Conservation (phyloP, 768 basidiomycete genomes). For the Cyclocybe cylindracea region DNA sequence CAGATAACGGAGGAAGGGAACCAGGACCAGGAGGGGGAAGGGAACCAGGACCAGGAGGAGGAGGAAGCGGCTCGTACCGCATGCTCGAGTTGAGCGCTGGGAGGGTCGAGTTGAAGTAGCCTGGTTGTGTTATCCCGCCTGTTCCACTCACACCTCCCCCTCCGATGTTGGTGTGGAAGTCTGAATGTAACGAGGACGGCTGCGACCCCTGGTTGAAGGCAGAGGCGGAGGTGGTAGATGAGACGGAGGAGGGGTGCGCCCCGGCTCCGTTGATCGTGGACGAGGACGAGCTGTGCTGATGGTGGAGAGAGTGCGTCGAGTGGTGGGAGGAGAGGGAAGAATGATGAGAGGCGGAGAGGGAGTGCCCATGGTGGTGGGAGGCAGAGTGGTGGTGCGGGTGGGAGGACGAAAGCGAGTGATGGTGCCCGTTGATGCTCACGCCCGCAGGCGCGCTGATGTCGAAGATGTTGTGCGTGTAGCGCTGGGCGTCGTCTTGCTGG, state of each 20-base stretch:
- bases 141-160: no score
- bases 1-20: no score
- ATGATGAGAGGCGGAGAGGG: neutral
- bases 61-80: constrained; percentile 53
- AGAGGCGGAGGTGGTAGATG: constrained; percentile 29
- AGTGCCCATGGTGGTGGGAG: no score
- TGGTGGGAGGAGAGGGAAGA: neutral
- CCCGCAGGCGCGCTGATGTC: constrained; percentile 28
- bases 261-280: neutral
- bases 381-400: neutral
- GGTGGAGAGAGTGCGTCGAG: neutral
- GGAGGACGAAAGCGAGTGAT: neutral
- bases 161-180: constrained; percentile 20
- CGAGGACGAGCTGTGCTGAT: neutral
- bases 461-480: constrained; percentile 36
- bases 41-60: no score
- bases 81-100: constrained; percentile 54
- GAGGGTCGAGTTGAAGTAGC: constrained; percentile 46
- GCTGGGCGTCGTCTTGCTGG: constrained; percentile 19
- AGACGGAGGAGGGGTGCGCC: constrained; percentile 15
- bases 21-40: no score
- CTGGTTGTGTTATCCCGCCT: no score
- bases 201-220: constrained; percentile 20
- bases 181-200: constrained; percentile 12
- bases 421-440: neutral